Conservation (phyloP, 1,284 basidiomycete genomes). For the Ceratobasidium papillatum region DNA sequence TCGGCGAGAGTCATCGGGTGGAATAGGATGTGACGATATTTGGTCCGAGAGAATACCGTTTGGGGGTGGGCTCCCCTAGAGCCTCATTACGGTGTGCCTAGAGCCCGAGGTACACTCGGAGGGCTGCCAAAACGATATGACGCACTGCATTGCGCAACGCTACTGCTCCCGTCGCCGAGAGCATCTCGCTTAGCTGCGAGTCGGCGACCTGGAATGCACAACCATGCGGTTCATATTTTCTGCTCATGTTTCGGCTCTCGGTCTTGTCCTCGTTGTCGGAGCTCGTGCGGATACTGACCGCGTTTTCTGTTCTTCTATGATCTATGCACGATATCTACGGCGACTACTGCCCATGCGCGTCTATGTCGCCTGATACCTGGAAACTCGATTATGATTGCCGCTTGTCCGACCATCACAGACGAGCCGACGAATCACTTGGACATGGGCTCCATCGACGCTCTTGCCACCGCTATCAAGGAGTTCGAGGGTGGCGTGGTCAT, state of each 20-base stretch:
- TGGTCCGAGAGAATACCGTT: neutral
- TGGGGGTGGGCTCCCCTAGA: neutral
- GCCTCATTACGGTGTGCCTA: neutral
- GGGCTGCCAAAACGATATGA: too few species aligned
- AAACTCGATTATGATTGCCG: neutral
- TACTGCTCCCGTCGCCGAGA: neutral
- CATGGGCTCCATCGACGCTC: slow-evolving; percentile 95
- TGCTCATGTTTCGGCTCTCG: neutral
- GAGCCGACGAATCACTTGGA: slow-evolving; percentile 95
- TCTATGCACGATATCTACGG: neutral
- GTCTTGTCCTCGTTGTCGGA: neutral
- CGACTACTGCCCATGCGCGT: slow-evolving; percentile 16
- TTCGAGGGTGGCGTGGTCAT: slow-evolving; percentile 98
- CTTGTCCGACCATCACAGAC: slow-evolving; percentile 54
- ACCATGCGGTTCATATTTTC: neutral
- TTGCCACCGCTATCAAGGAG: slow-evolving; percentile 94
- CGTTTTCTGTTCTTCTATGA: neutral
- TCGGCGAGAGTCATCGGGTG: neutral
- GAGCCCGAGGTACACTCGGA: neutral
- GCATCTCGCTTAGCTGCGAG: neutral
- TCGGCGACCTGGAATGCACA: neutral
- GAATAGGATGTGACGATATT: neutral
- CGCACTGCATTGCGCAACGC: neutral
- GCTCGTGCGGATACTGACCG: neutral
- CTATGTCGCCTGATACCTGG: neutral